Evolutionary conservation across 78 protist species (phyloP).

Genomic region (Dictyostelium purpureum): DNA sequence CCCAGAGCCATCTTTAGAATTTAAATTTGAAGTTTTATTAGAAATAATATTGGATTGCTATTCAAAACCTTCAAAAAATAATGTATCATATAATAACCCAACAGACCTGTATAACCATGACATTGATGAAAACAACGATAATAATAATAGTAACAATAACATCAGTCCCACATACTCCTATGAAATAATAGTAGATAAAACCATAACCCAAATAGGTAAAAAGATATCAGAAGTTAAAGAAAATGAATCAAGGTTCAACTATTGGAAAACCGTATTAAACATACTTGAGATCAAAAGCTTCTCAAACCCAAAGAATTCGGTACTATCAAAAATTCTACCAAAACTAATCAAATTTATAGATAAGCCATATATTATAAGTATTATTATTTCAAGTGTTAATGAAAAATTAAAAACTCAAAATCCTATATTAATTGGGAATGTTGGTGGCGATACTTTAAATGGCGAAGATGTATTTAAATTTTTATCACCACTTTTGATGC

Average conservation of each 20-base stretch:
- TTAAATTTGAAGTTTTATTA: neutral
- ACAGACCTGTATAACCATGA: neutral
- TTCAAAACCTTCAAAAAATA: neutral
- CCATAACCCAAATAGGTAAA: neutral
- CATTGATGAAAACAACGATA: neutral
- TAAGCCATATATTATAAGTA: neutral
- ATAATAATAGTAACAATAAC: neutral
- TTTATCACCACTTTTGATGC: constrained; percentile 16
- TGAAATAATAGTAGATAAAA: neutral
- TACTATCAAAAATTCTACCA: neutral
- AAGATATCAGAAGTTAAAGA: neutral
- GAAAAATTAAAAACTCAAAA: neutral
- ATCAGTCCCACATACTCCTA: neutral
- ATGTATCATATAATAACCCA: neutral
- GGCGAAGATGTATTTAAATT: constrained; percentile 2
- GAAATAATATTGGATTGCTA: neutral
- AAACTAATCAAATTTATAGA: neutral
- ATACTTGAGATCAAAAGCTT: neutral
- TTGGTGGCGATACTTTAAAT: neutral
- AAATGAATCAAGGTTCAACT: neutral
- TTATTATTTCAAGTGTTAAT: neutral
- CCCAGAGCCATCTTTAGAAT: no score
- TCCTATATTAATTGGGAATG: neutral
- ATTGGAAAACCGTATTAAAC: neutral
- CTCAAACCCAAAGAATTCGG: constrained; percentile 1